Percentiles rank a stretch among this genome's conserved stretches.
Evolutionary conservation across 257 asterid species (phyloP).

Genomic region (Solanum stenotomum): DNA sequence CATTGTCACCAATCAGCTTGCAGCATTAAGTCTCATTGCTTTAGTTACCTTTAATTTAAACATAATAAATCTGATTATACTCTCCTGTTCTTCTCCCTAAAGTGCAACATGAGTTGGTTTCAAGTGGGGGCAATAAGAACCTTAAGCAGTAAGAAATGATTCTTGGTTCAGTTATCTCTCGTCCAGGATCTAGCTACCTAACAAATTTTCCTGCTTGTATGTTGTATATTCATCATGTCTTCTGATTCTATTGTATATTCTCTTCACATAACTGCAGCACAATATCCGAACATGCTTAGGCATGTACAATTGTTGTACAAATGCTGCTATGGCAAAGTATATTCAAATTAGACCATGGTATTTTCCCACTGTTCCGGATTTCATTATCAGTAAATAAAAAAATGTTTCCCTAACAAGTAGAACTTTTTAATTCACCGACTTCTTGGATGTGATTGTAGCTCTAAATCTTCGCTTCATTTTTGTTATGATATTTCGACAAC

Average conservation of each 20-base stretch:
- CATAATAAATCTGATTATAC: background rate
- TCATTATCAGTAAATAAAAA: background rate
- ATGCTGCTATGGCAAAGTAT: background rate
- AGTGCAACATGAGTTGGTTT: background rate
- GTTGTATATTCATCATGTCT: background rate
- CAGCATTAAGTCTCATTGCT: background rate
- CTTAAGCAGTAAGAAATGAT: background rate
- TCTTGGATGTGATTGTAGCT: background rate
- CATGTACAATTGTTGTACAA: background rate
- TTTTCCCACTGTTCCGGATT: background rate
- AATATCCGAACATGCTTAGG: background rate
- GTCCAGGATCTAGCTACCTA: background rate
- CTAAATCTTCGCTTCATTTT: background rate
- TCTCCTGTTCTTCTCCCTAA: background rate
- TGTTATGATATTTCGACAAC: constrained; percentile 7
- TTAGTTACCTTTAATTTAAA: background rate
- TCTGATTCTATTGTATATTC: background rate
- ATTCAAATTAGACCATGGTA: background rate
- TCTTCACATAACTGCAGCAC: background rate
- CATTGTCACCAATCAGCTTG: background rate
- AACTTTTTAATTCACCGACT: background rate
- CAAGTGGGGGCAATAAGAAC: background rate
- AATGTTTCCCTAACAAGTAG: background rate
- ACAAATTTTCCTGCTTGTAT: background rate
- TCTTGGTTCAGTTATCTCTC: background rate